Evolutionary conservation across 495 filamentous ascomycete genomes (phyloP).

Genomic region (Penicillium atrosanguineum): DNA sequence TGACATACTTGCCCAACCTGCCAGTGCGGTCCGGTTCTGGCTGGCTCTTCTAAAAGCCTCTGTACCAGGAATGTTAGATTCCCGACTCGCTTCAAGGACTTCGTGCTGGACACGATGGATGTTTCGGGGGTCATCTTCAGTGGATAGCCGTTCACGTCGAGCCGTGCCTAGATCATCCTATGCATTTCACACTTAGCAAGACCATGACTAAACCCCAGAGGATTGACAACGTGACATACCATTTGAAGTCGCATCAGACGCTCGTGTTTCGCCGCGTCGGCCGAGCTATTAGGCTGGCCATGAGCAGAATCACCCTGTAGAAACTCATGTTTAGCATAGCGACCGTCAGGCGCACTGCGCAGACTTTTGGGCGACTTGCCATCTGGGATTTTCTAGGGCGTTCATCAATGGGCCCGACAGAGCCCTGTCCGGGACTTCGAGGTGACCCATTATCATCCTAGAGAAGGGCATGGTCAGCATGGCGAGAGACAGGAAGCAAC

Average conservation of each 20-base stretch:
- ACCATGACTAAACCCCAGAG: not conserved
- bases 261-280: slow-evolving; percentile 1
- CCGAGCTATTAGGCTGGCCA: no score
- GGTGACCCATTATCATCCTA: no score
- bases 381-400: not conserved
- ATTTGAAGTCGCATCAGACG: slow-evolving; percentile 29
- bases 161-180: slow-evolving; percentile 37
- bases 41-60: not conserved
- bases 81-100: slow-evolving; percentile 21
- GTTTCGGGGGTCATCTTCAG: slow-evolving; percentile 15
- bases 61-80: slow-evolving; percentile 17
- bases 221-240: slow-evolving; percentile 15
- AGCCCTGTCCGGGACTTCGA: no score
- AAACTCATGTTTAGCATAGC: not conserved
- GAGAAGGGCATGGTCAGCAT: no score
- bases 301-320: not conserved
- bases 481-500: no score
- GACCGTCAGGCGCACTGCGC: not conserved
- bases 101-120: slow-evolving; percentile 6
- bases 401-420: no score
- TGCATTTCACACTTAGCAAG: not conserved
- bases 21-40: not conserved
- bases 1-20: not conserved
- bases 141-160: slow-evolving; percentile 34
- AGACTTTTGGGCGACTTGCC: not conserved